Evolutionary conservation across 345 rosid genomes (phyloP).

Genomic region (Balakata baccata): DNA sequence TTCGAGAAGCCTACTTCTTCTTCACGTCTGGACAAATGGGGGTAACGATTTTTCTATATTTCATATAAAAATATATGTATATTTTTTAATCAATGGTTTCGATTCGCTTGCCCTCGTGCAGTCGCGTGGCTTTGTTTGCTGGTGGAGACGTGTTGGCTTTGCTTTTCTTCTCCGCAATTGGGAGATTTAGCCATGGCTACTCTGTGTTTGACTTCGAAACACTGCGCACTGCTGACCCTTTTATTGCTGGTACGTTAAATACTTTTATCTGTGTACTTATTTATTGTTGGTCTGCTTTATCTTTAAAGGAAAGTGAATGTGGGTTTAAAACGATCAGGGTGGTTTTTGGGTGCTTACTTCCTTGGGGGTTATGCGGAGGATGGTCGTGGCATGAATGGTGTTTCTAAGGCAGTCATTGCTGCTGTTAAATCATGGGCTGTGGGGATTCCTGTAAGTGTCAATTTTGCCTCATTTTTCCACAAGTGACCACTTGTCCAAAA

Average conservation of each 20-base stretch:
- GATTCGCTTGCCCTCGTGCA: constrained; percentile 12
- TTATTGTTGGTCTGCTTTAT: background rate
- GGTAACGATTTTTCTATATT: constrained; percentile 30
- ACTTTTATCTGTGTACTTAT: too few relatives aligned
- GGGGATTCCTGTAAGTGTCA: constrained; percentile 70
- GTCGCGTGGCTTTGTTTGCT: constrained; percentile 76
- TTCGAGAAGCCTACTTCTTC: constrained; percentile 62
- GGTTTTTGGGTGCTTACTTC: constrained; percentile 93
- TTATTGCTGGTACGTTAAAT: constrained; percentile 56
- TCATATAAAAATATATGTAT: background rate
- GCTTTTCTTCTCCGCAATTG: constrained; percentile 72
- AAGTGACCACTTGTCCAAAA: constrained; percentile 2
- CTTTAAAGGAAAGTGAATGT: background rate
- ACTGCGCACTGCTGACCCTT: constrained; percentile 83
- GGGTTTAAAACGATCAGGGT: constrained; percentile 59
- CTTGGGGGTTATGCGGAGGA: constrained; percentile 84
- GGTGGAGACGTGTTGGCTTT: constrained; percentile 87
- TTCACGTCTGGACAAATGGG: constrained; percentile 59
- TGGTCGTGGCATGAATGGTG: constrained; percentile 80
- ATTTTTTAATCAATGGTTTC: background rate
- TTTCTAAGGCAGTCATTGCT: constrained; percentile 60
- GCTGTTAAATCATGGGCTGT: constrained; percentile 79
- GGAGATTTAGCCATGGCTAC: constrained; percentile 85
- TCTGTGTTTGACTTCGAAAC: constrained; percentile 57
- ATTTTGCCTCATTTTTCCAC: background rate